Evolutionary conservation across 306 rosid species (phyloP).

Genomic region (Rubus idaeus): DNA sequence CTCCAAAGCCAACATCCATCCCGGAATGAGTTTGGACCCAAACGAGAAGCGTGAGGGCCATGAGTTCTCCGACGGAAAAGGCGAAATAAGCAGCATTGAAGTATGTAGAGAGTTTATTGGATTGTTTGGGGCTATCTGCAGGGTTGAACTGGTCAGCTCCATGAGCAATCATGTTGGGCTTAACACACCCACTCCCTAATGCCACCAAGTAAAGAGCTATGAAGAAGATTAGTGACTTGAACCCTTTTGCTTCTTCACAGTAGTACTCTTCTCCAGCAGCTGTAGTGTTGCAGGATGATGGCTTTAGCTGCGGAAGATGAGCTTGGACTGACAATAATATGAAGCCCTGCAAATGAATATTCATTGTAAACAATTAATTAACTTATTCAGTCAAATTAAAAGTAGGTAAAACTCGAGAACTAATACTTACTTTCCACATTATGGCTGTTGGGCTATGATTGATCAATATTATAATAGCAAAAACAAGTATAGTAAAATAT

Average conservation of each 20-base stretch:
- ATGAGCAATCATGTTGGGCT: conserved; percentile 94
- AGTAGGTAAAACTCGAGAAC: not conserved
- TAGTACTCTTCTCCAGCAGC: conserved; percentile 24
- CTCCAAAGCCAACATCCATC: conserved; percentile 93
- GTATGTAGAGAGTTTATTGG: conserved; percentile 67
- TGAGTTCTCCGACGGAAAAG: conserved; percentile 79
- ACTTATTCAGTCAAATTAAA: not conserved
- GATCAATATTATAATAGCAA: not conserved
- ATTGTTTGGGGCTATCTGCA: conserved; percentile 39
- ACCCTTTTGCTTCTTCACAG: conserved; percentile 78
- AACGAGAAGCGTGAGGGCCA: conserved; percentile 80
- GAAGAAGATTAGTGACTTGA: conserved; percentile 70
- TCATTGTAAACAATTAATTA: not conserved
- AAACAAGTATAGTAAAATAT: too few species aligned
- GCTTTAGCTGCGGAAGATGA: conserved; percentile 81
- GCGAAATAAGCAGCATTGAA: conserved; percentile 92
- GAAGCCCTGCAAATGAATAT: conserved; percentile 74
- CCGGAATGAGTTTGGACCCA: conserved; percentile 99
- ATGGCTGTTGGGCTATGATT: not conserved
- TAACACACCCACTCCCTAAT: conserved; percentile 91
- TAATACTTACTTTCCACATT: not conserved
- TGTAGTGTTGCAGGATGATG: conserved; percentile 63
- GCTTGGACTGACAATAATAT: conserved; percentile 91
- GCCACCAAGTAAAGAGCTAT: conserved; percentile 87
- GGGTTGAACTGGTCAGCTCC: conserved; percentile 85